Evolutionary conservation across 495 filamentous ascomycete genomes (phyloP).

Genomic region (Echria macrotheca): DNA sequence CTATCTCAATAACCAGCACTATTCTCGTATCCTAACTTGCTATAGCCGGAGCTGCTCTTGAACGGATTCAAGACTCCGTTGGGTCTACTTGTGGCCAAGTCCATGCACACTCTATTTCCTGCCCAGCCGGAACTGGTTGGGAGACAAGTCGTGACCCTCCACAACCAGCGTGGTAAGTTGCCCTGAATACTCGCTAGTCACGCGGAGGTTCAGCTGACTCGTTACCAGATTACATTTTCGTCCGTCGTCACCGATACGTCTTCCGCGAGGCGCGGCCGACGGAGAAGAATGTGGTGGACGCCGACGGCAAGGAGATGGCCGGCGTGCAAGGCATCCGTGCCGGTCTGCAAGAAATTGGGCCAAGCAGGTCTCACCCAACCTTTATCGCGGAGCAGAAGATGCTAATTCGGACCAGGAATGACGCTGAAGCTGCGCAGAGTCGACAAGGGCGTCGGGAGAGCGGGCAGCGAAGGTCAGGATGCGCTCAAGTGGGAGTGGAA

Average conservation of each 20-base stretch:
- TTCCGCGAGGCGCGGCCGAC: constrained; percentile 80
- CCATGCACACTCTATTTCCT: constrained; percentile 81
- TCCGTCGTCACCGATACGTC: constrained; percentile 83
- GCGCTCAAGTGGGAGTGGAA: constrained; percentile 88
- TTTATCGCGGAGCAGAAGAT: background rate
- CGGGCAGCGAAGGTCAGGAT: constrained; percentile 66
- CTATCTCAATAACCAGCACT: background rate
- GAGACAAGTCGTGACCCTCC: constrained; percentile 82
- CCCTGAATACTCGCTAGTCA: background rate
- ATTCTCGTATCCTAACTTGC: constrained; percentile 10
- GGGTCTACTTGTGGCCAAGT: constrained; percentile 79
- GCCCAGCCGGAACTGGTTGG: constrained; percentile 74
- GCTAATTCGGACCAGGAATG: constrained; percentile 33
- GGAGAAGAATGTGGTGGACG: constrained; percentile 79
- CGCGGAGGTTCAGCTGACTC: background rate
- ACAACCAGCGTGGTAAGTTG: constrained; percentile 66
- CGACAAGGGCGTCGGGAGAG: constrained; percentile 80
- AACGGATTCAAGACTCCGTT: constrained; percentile 95
- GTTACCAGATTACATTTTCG: constrained; percentile 75
- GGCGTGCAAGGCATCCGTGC: constrained; percentile 77
- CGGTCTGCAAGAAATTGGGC: constrained; percentile 81
- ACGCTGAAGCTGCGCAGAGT: constrained; percentile 86
- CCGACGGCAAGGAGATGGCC: constrained; percentile 81
- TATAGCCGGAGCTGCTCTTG: constrained; percentile 76
- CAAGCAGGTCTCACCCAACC: constrained; percentile 34